phyloP scores from a whole-genome alignment of 495 filamentous ascomycete genomes.

The Penicillium simplicissimum region DNA sequence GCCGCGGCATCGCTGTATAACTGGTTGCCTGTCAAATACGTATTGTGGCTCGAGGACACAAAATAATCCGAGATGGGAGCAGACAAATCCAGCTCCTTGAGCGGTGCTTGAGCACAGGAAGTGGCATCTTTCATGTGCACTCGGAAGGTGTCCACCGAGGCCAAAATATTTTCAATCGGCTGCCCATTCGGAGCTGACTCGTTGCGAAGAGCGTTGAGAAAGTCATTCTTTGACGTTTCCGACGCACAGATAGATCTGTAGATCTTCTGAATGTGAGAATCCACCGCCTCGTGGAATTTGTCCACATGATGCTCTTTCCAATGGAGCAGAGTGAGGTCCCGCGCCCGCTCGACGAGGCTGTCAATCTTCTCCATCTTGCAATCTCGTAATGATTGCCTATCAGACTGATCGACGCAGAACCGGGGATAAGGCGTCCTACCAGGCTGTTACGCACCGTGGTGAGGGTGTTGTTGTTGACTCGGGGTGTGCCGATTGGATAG shows the following conservation, averaged over 20 bases:
- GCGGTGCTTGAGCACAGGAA: constrained; percentile 44
- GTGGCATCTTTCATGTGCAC: constrained; percentile 60
- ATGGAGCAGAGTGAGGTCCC: constrained; percentile 20
- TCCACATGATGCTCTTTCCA: constrained; percentile 14
- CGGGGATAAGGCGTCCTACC: background rate
- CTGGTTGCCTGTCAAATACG: constrained; percentile 91
- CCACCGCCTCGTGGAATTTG: constrained; percentile 31
- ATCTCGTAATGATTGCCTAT: constrained; percentile 1
- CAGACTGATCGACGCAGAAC: background rate
- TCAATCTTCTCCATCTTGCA: constrained; percentile 23
- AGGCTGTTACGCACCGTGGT: background rate
- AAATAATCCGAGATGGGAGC: constrained; percentile 85
- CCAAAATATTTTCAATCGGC: constrained; percentile 22
- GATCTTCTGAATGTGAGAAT: constrained; percentile 36
- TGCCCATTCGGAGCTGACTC: constrained; percentile 12
- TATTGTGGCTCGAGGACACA: constrained; percentile 92
- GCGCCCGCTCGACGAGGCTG: constrained; percentile 24
- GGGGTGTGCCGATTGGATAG: constrained; percentile 2
- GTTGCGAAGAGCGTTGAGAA: constrained; percentile 31
- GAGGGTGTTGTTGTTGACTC: background rate
- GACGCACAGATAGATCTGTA: constrained; percentile 27
- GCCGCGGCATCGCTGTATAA: constrained; percentile 79
- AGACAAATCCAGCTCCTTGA: constrained; percentile 49
- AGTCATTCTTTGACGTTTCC: constrained; percentile 14
- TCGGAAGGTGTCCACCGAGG: constrained; percentile 52